Conservation (phyloP, 1,284 basidiomycete genomes). For the Wallemia ichthyophaga region DNA sequence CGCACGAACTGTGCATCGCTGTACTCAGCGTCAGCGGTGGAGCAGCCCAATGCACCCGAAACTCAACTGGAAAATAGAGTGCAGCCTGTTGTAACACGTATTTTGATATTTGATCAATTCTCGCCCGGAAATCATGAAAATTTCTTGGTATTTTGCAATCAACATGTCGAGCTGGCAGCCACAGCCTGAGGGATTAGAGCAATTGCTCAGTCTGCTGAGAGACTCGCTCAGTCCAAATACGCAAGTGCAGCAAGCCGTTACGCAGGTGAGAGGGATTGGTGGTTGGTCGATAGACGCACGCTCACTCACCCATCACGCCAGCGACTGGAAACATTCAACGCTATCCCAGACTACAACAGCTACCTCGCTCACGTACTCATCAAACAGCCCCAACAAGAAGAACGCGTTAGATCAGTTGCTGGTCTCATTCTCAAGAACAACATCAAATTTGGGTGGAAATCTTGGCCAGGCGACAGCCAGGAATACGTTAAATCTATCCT, state of each 20-base stretch:
- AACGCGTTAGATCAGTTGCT: conserved; percentile 73
- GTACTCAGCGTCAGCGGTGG: neutral
- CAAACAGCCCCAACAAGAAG: conserved; percentile 46
- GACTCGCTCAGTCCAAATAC: conserved; percentile 39
- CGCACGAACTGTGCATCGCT: neutral
- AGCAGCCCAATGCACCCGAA: neutral
- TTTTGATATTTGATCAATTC: conserved; percentile 1
- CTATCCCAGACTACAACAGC: conserved; percentile 72
- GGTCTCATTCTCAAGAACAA: conserved; percentile 95
- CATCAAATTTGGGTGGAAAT: conserved; percentile 12
- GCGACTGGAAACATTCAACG: conserved; percentile 70
- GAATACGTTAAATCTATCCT: conserved; percentile 56
- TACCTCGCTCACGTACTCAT: conserved; percentile 87
- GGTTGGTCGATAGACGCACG: conserved; percentile 17
- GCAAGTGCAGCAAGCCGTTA: conserved; percentile 37
- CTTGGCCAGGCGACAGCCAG: conserved; percentile 31
- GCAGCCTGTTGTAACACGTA: neutral
- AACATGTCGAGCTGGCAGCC: conserved; percentile 36
- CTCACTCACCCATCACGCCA: conserved; percentile 14
- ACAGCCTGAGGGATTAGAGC: conserved; percentile 40
- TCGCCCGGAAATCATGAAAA: neutral
- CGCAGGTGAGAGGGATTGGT: conserved; percentile 26
- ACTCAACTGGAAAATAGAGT: neutral
- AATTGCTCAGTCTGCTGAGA: conserved; percentile 56
- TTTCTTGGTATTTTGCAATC: neutral